Base-by-base conservation (phyloP, 768 basidiomycete species). In the Lactarius deliciosus region DNA sequence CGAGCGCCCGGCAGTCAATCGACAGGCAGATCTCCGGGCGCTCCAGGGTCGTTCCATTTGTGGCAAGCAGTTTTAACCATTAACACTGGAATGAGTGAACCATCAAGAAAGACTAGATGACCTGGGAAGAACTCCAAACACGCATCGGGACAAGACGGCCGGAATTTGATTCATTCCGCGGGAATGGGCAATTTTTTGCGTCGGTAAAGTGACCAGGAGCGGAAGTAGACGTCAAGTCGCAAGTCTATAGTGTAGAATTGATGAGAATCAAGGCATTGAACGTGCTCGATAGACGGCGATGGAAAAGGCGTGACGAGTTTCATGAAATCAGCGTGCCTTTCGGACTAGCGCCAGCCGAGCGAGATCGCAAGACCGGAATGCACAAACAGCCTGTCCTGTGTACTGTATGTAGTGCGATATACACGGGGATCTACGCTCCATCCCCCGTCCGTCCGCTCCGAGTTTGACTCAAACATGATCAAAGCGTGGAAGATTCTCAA, bases 271-370 rank as follows among this genome's bases (percentile, higher is more conserved):
- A 59, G 50, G 62, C 40, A 67, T 64, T 64, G 66, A n/a, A 47
- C 50, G 30, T 45, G 50, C 58, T 68, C 41, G 58, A 60, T 57
- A 64, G 58, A 60, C 62, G 61, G 65, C 65, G 61, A 66, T 34
- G 45, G 57, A 67, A 59, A 16, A 30, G 50, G 50, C 53, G 25
- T 68, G 66, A 43, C 40, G 22, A 67, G 61, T 60, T 69, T 60
- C 65, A 69, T 69, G 68, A 69, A 69, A 69, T 68, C 68, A 69
- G 68, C 68, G 68, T 67, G 61, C 65, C 61, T 60, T 50, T 60
- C 68, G 68, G 68, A 60, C 50, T 40, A 54, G 61, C 58, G 54
- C 65, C 66, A 8, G 61, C 61, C 65, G 68, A 63, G 61, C 34
- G 63, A 40, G 61, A 63, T 66, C 65, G 61, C 54, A 57, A 41